Evolutionary conservation across 2,329 filamentous ascomycete species (phyloP).

Genomic region (Westerdykella sp.): DNA sequence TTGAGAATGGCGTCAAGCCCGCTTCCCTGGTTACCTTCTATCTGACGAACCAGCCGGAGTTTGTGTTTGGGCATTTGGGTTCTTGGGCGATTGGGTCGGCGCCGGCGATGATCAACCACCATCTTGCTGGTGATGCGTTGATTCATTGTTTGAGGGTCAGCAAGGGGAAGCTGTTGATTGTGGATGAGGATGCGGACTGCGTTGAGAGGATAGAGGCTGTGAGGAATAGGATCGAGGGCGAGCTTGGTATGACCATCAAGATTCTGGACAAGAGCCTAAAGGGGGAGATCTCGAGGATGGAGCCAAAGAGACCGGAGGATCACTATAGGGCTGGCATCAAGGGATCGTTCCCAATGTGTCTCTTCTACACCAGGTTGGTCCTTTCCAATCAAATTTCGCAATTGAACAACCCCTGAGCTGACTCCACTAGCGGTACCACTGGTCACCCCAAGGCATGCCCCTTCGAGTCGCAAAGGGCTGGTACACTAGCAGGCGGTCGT

Average conservation of each 20-base stretch:
- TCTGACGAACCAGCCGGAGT: slow-evolving; percentile 62
- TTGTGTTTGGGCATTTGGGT: slow-evolving; percentile 60
- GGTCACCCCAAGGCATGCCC: slow-evolving; percentile 66
- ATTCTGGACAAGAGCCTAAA: slow-evolving; percentile 47
- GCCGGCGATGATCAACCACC: slow-evolving; percentile 66
- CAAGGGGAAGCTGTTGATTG: slow-evolving; percentile 43
- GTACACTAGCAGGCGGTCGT: slow-evolving; percentile 34
- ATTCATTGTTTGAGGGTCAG: slow-evolving; percentile 60
- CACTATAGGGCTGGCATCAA: slow-evolving; percentile 49
- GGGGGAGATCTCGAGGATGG: slow-evolving; percentile 44
- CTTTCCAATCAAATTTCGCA: background rate
- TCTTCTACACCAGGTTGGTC: slow-evolving; percentile 62
- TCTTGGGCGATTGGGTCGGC: slow-evolving; percentile 61
- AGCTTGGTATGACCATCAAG: slow-evolving; percentile 54
- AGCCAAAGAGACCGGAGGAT: slow-evolving; percentile 50
- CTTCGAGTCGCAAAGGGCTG: slow-evolving; percentile 50
- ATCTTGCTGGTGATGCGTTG: slow-evolving; percentile 57
- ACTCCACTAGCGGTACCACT: slow-evolving; percentile 57
- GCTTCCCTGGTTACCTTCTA: slow-evolving; percentile 60
- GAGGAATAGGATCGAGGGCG: slow-evolving; percentile 43
- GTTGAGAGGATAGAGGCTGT: slow-evolving; percentile 52
- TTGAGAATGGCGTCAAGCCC: slow-evolving; percentile 48
- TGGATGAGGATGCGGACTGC: slow-evolving; percentile 46
- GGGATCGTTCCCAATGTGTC: slow-evolving; percentile 51
- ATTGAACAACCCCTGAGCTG: slow-evolving; percentile 1